Conservation (phyloP, 306 rosid genomes). For the Vigna radiata region DNA sequence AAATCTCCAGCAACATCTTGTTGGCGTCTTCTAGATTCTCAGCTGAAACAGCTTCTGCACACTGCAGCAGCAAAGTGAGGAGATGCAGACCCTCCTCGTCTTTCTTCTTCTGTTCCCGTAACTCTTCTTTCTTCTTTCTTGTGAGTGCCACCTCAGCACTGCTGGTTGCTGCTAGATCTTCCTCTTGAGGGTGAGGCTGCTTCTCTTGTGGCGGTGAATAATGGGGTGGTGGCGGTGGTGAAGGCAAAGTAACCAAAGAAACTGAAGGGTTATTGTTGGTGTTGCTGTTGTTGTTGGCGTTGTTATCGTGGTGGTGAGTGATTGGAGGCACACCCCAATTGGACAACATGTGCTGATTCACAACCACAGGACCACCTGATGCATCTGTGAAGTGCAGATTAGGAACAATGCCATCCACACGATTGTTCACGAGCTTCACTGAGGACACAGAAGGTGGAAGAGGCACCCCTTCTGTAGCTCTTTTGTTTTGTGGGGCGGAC, state of each 20-base stretch:
- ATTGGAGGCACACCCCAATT: constrained; percentile 60
- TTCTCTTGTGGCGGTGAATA: constrained; percentile 39
- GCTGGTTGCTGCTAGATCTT: constrained; percentile 30
- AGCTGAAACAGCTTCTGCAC: constrained; percentile 93
- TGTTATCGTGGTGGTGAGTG: constrained; percentile 21
- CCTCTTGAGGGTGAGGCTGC: constrained; percentile 47
- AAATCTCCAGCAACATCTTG: constrained; percentile 79
- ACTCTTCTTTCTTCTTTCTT: constrained; percentile 77
- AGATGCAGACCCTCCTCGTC: constrained; percentile 94
- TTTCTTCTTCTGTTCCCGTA: constrained; percentile 75
- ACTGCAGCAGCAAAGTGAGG: constrained; percentile 83
- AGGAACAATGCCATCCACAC: constrained; percentile 29
- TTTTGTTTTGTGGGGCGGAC: constrained; percentile 29
- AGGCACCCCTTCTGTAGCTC: constrained; percentile 30
- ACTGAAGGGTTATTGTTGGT: constrained; percentile 39
- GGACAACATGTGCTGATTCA: constrained; percentile 58
- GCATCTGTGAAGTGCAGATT: constrained; percentile 44
- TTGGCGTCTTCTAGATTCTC: constrained; percentile 89
- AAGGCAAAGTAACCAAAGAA: constrained; percentile 46
- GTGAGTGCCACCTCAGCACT: constrained; percentile 37
- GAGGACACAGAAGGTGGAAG: constrained; percentile 16
- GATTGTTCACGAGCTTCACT: constrained; percentile 5
- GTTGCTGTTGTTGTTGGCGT: not conserved
- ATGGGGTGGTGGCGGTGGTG: constrained; percentile 28
- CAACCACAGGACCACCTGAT: constrained; percentile 21